These are phyloP conservation scores for Poronia punctata DNA, from an alignment of 495 filamentous ascomycete genomes.

Conservation along the genomic window DNA sequence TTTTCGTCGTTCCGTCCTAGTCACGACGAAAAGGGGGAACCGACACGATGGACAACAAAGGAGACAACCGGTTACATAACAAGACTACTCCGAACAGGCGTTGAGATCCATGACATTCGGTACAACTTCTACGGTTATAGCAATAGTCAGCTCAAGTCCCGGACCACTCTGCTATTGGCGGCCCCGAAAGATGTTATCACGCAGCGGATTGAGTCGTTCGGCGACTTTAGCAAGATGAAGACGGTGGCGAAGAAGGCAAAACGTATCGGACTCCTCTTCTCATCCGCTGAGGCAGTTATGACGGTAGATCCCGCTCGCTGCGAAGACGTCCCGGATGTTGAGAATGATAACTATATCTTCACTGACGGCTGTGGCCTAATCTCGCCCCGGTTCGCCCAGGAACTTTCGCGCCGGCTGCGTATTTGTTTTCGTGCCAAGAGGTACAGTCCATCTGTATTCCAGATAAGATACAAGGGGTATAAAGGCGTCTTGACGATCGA, in stretches of 20 bases:
- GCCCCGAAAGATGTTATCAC: conserved; percentile 32
- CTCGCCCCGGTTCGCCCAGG: conserved; percentile 28
- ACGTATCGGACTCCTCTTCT: conserved; percentile 45
- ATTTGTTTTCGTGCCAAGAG: conserved; percentile 35
- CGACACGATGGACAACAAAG: conserved; percentile 27
- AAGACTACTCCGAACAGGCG: conserved; percentile 30
- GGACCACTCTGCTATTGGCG: conserved; percentile 39
- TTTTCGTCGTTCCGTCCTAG: conserved; percentile 34
- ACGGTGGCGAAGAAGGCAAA: conserved; percentile 46
- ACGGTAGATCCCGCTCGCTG: conserved; percentile 30
- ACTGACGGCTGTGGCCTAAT: conserved; percentile 48
- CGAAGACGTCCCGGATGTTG: conserved; percentile 43
- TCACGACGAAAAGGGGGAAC: conserved; percentile 1
- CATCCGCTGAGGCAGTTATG: conserved; percentile 32
- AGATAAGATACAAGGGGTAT: conserved; percentile 46
- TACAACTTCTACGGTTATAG: conserved; percentile 49
- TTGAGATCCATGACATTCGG: conserved; percentile 32
- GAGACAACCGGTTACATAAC: conserved; percentile 38
- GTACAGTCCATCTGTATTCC: conserved; percentile 44
- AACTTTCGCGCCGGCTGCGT: conserved; percentile 27
- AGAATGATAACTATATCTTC: conserved; percentile 37
- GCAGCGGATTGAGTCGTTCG: conserved; percentile 33
- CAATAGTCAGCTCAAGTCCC: conserved; percentile 47
- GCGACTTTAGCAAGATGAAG: conserved; percentile 46
- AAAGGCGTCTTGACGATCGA: conserved; percentile 45